A percentile compares a stretch with the other conserved stretches of the same genome.
Conservation (phyloP, 495 filamentous ascomycete genomes). For the Podospora pseudoanserina region DNA sequence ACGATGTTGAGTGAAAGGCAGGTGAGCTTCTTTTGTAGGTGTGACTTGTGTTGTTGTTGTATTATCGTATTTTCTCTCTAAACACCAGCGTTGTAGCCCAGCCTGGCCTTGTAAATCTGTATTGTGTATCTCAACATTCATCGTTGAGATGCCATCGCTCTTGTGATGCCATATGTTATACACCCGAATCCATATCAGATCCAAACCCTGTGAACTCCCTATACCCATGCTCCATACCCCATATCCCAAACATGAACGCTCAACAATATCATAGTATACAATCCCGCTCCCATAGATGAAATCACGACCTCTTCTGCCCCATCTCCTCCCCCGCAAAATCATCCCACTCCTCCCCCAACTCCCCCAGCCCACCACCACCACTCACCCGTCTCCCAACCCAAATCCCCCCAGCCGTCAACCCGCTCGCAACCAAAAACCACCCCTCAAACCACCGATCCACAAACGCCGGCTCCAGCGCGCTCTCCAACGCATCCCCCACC, state of each 20-base stretch:
- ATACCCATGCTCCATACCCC: not conserved
- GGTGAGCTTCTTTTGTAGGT: too few relatives aligned
- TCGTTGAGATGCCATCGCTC: not conserved
- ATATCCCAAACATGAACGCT: not conserved
- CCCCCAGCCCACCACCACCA: conserved; percentile 39
- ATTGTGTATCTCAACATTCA: not conserved
- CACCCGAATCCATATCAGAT: not conserved
- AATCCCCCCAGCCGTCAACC: conserved; percentile 60
- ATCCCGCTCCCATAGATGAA: not conserved
- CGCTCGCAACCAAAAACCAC: conserved; percentile 67
- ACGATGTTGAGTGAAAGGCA: too few relatives aligned
- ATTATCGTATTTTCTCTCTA: not conserved
- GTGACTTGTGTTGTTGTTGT: not conserved
- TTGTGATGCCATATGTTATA: not conserved
- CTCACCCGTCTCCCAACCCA: conserved; percentile 62
- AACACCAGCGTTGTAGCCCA: not conserved
- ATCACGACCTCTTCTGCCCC: conserved; percentile 54
- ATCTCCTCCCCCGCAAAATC: conserved; percentile 64
- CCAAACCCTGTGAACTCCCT: not conserved
- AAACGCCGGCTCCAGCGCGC: conserved; percentile 63
- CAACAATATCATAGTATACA: not conserved
- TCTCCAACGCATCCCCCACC: conserved; percentile 67
- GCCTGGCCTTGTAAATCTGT: not conserved
- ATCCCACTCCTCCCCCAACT: conserved; percentile 65
- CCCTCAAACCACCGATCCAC: conserved; percentile 86